A percentile compares a stretch with the other conserved stretches of the same genome.
These are phyloP conservation scores for Fusarium pilosicola DNA, from an alignment of 2,329 filamentous ascomycete genomes.

Conservation along the genomic window DNA sequence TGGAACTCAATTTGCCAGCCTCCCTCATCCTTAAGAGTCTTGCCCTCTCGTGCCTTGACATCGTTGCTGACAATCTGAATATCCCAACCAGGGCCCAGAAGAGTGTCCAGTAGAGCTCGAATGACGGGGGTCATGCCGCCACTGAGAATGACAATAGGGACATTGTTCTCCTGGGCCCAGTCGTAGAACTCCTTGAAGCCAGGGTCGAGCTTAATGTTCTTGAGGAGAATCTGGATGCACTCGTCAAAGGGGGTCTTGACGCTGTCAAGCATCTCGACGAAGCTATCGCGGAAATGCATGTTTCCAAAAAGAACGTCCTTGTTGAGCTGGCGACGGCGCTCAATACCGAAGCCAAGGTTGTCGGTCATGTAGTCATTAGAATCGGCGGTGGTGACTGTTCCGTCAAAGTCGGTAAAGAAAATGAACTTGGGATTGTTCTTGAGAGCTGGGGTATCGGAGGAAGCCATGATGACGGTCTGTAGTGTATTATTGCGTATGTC, in stretches of 20 bases:
- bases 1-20: conserved; percentile 92
- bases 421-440: conserved; percentile 84
- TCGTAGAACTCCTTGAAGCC: conserved; percentile 87
- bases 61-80: conserved; percentile 94
- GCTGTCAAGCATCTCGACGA: conserved; percentile 92
- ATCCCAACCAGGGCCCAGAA: conserved; percentile 81
- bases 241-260: conserved; percentile 82
- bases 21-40: conserved; percentile 79
- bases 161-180: conserved; percentile 83
- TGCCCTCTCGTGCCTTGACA: conserved; percentile 70
- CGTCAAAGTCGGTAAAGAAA: conserved; percentile 99
- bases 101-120: conserved; percentile 79
- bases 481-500: neutral
- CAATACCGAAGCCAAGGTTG: conserved; percentile 84
- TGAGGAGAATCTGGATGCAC: conserved; percentile 80
- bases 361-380: conserved; percentile 82
- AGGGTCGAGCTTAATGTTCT: conserved; percentile 89
- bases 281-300: conserved; percentile 83
- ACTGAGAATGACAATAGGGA: conserved; percentile 91
- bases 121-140: conserved; percentile 96
- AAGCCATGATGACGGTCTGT: conserved; percentile 52
- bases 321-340: conserved; percentile 78
- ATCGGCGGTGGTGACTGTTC: conserved; percentile 84
- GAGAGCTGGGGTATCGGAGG: conserved; percentile 65
- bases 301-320: conserved; percentile 77